Conservation (phyloP, 1,139 yeast genomes). For the Candida glucosophila region DNA sequence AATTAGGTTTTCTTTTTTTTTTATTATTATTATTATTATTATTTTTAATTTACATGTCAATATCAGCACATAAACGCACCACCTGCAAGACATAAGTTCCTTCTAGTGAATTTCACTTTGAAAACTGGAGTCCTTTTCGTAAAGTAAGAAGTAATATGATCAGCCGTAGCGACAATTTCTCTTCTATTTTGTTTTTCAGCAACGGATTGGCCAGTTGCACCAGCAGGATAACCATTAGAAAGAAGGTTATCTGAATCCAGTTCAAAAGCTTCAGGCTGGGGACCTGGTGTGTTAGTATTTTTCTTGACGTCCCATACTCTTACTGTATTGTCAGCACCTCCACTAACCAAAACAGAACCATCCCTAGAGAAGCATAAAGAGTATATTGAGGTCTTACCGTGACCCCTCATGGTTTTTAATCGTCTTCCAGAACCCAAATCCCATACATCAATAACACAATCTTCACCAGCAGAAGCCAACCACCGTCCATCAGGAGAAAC, state of each 20-base stretch:
- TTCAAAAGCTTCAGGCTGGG: conserved; percentile 68
- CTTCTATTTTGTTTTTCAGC: conserved; percentile 43
- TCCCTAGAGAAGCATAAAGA: conserved; percentile 81
- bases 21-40: conserved; percentile 1
- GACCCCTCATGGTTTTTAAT: conserved; percentile 80
- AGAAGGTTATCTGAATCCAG: too few relatives aligned
- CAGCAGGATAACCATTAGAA: conserved; percentile 6
- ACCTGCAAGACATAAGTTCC: conserved; percentile 87
- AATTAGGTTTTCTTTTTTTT: conserved; percentile 9
- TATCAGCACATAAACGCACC: conserved; percentile 53
- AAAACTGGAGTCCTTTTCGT: conserved; percentile 93
- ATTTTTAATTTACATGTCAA: background rate
- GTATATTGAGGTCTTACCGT: conserved; percentile 80
- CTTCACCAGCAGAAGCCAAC: conserved; percentile 95
- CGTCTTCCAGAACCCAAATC: conserved; percentile 89
- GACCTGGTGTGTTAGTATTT: conserved; percentile 72
- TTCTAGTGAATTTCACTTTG: conserved; percentile 83
- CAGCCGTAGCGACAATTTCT: conserved; percentile 74
- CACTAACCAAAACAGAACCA: conserved; percentile 83
- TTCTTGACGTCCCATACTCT: conserved; percentile 94
- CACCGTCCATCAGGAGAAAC: conserved; percentile 96
- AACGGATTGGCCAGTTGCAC: conserved; percentile 10
- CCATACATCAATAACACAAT: conserved; percentile 83
- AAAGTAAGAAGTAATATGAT: conserved; percentile 88
- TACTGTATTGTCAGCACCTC: conserved; percentile 89